These are phyloP conservation scores for Alnus rubra DNA, from an alignment of 306 rosid genomes.

Conservation along the genomic window DNA sequence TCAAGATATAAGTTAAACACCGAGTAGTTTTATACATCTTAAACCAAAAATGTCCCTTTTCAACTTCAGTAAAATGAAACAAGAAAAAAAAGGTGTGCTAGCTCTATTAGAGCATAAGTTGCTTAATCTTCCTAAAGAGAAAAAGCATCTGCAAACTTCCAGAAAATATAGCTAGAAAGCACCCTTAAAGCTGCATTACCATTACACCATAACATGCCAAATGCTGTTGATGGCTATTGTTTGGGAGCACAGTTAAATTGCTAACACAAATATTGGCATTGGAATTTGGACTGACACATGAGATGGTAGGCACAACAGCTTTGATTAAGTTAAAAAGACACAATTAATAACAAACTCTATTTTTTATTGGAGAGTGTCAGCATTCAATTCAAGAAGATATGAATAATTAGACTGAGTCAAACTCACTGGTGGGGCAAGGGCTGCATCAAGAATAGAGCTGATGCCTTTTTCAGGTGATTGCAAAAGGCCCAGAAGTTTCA, in stretches of 20 bases:
- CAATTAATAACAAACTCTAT: neutral
- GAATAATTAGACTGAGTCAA: neutral
- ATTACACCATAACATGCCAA: slow-evolving; percentile 1
- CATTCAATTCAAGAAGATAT: neutral
- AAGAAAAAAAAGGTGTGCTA: neutral
- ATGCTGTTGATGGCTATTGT: neutral
- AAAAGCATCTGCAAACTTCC: neutral
- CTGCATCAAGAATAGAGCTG: slow-evolving; percentile 68
- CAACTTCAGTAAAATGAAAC: neutral
- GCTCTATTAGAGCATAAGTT: neutral
- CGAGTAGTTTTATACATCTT: neutral
- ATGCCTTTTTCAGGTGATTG: slow-evolving; percentile 62
- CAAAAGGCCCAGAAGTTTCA: slow-evolving; percentile 55
- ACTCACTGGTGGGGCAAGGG: slow-evolving; percentile 76
- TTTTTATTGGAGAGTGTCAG: neutral
- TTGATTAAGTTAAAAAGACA: neutral
- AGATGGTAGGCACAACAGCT: neutral
- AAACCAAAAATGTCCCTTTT: neutral
- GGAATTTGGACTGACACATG: neutral
- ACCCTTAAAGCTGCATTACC: neutral
- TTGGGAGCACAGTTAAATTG: slow-evolving; percentile 1
- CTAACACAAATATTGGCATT: neutral
- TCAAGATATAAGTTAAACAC: neutral
- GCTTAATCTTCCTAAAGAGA: neutral
- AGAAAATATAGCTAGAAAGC: neutral